Evolutionary conservation across 306 rosid species (phyloP).

Genomic region (Argentina anserina): DNA sequence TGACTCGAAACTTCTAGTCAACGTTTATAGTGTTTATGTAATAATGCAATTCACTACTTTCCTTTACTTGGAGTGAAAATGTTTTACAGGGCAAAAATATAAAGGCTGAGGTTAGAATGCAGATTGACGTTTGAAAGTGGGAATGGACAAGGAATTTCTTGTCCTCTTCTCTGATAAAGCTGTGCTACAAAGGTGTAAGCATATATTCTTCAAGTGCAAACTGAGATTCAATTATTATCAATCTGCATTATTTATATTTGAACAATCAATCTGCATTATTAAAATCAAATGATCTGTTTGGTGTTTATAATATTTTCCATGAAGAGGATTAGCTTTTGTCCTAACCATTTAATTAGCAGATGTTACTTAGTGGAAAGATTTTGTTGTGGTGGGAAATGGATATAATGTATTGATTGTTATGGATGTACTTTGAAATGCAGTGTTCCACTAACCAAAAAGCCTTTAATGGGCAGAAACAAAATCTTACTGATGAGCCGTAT

Average conservation of each 20-base stretch:
- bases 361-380: conserved; percentile 32
- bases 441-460: conserved; percentile 46
- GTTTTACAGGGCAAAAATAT: neutral
- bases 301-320: conserved; percentile 5
- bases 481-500: conserved; percentile 2
- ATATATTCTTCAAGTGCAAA: conserved; percentile 2
- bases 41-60: neutral
- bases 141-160: neutral
- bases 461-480: conserved; percentile 28
- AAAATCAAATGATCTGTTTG: neutral
- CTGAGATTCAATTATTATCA: conserved; percentile 6
- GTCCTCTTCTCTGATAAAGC: neutral
- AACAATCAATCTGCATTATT: neutral
- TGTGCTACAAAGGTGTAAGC: neutral
- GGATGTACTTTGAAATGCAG: conserved; percentile 54
- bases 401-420: conserved; percentile 17
- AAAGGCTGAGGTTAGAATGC: neutral
- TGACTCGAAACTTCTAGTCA: neutral
- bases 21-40: neutral
- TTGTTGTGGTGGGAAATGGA: conserved; percentile 38
- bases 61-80: neutral
- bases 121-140: neutral
- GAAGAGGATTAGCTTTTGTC: conserved; percentile 15
- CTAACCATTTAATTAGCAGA: conserved; percentile 30
- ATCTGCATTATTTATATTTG: neutral